Evolutionary conservation across 305 asterid species (phyloP).

Genomic region (Andrographis paniculata): DNA sequence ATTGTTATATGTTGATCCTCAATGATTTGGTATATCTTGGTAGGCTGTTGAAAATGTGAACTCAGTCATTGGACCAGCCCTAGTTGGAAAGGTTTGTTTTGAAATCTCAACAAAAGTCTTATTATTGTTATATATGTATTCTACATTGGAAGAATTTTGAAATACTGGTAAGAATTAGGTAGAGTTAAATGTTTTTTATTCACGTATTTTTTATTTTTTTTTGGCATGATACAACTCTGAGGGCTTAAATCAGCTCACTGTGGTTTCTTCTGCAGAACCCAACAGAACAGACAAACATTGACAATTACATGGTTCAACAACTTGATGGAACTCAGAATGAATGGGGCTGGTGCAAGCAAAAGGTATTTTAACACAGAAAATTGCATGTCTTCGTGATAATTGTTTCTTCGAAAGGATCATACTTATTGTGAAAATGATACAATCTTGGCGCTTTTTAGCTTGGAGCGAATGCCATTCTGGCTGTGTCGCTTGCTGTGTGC

Average conservation of each 20-base stretch:
- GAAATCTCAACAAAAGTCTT: not conserved
- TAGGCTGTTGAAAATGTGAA: conserved; percentile 81
- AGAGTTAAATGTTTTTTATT: too few relatives aligned
- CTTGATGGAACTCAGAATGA: too few relatives aligned
- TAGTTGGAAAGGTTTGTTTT: conserved; percentile 71
- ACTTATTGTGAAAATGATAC: too few relatives aligned
- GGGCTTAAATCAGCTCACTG: not conserved
- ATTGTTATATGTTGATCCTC: conserved; percentile 3
- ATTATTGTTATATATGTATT: not conserved
- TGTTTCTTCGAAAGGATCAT: too few relatives aligned
- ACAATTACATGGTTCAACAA: conserved; percentile 60
- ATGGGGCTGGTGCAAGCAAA: conserved; percentile 84
- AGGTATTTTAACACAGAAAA: conserved; percentile 27
- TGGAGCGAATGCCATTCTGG: conserved; percentile 67
- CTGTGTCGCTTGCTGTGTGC: conserved; percentile 59
- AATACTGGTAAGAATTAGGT: too few relatives aligned
- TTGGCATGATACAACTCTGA: not conserved
- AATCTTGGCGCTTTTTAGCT: conserved; percentile 44
- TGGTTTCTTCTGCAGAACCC: conserved; percentile 36
- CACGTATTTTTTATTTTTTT: too few relatives aligned
- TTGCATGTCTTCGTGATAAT: not conserved
- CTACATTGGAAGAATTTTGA: not conserved
- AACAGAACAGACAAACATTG: conserved; percentile 54
- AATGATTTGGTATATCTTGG: conserved; percentile 5
- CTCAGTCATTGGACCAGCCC: conserved; percentile 74